Percentiles rank a stretch among this genome's conserved stretches.
Conservation (phyloP, 2,329 filamentous ascomycete genomes). For the Exophiala spinifera region DNA sequence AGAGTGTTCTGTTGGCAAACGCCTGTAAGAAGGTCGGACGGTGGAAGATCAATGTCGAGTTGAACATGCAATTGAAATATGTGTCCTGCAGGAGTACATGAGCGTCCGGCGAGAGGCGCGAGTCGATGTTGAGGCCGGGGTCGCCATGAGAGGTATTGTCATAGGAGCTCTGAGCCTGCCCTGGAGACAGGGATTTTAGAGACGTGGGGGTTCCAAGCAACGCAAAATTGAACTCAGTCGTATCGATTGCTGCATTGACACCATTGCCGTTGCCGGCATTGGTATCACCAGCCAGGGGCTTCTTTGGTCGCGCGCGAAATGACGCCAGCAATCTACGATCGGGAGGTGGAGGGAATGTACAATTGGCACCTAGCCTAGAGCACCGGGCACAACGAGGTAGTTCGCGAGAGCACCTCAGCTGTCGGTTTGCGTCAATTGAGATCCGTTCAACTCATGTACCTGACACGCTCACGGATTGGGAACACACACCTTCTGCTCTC, state of each 20-base stretch:
- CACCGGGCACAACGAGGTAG: constrained; percentile 12
- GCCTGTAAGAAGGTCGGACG: constrained; percentile 3
- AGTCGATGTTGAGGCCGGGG: no score
- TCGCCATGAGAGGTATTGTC: no score
- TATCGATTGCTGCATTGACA: no score
- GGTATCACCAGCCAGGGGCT: not conserved
- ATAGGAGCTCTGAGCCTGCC: no score
- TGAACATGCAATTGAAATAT: constrained; percentile 15
- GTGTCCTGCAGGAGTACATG: constrained; percentile 11
- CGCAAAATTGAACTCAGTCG: no score
- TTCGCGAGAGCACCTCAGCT: constrained; percentile 15
- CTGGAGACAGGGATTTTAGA: no score
- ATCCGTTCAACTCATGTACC: not conserved
- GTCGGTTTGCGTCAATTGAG: not conserved
- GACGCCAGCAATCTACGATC: constrained; percentile 13
- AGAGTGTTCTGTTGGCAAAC: not conserved
- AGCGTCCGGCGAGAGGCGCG: not conserved
- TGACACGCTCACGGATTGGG: not conserved
- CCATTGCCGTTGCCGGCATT: no score
- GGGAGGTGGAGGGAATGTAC: constrained; percentile 10
- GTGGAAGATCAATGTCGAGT: constrained; percentile 11
- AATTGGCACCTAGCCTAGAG: constrained; percentile 2
- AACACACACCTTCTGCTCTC: constrained; percentile 11
- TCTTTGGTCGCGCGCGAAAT: constrained; percentile 9
- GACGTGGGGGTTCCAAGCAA: no score